These are phyloP conservation scores for Candida hispaniensis DNA, from an alignment of 805 yeast species.

Conservation along the genomic window DNA sequence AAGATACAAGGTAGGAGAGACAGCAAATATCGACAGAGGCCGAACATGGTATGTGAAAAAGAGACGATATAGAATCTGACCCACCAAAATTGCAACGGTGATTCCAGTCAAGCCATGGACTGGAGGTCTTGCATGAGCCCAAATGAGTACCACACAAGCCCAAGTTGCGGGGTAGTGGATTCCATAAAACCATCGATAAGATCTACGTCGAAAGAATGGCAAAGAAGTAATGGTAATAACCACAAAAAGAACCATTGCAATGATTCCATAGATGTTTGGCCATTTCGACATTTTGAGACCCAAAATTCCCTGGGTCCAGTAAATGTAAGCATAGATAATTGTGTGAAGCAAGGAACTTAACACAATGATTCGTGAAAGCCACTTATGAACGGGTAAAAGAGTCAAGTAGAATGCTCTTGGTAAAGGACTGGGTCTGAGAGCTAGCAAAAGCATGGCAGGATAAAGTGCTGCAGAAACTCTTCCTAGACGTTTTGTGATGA, in stretches of 20 bases:
- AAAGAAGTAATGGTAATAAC: conserved; percentile 59
- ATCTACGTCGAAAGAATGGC: conserved; percentile 46
- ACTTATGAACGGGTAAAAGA: conserved; percentile 73
- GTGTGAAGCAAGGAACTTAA: conserved; percentile 59
- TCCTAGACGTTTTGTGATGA: conserved; percentile 51
- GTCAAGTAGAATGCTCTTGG: conserved; percentile 66
- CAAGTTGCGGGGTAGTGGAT: conserved; percentile 72
- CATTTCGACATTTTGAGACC: conserved; percentile 38
- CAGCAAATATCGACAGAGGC: conserved; percentile 27
- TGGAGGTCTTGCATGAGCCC: conserved; percentile 74
- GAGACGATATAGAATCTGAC: conserved; percentile 49
- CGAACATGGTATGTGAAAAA: conserved; percentile 21
- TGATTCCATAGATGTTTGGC: conserved; percentile 62
- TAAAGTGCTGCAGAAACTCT: conserved; percentile 63
- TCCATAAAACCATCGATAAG: conserved; percentile 55
- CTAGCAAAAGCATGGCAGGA: conserved; percentile 64
- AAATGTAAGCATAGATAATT: conserved; percentile 40
- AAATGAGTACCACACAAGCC: conserved; percentile 54
- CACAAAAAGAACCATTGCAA: conserved; percentile 53
- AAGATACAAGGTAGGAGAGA: conserved; percentile 38
- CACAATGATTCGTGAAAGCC: conserved; percentile 74
- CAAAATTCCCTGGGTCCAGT: conserved; percentile 31
- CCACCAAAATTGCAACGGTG: conserved; percentile 42
- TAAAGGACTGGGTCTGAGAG: conserved; percentile 75
- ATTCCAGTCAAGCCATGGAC: conserved; percentile 46